Base-by-base conservation (phyloP, 768 basidiomycete species). In the Kondoa subrosea region DNA sequence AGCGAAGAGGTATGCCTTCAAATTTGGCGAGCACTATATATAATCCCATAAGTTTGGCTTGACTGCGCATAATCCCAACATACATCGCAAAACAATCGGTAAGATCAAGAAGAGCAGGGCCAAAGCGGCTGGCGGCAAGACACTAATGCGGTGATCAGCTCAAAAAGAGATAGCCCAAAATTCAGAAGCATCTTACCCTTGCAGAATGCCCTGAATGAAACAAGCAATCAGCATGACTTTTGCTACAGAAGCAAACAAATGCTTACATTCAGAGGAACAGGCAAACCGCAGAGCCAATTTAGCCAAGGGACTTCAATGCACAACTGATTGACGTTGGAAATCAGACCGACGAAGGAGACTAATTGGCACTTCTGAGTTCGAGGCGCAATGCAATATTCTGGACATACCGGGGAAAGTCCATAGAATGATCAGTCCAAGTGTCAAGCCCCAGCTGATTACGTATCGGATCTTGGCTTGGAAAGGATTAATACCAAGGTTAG, bases 331-430 rank as follows among this genome's bases (percentile, higher is more conserved):
- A 96, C 81, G 75, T 92, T 96, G 2, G 89, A 89, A 64, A 96
- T 77, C 27, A 83, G 74, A 82, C 91, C 92, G 72, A 97, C 84
- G 75, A 95, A 87, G 0, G 87, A 83, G 66, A 89, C 86, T 82
- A n/a, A n/a, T n/a, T n/a, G n/a, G n/a, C n/a, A n/a, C n/a, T n/a
- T n/a, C n/a, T n/a, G n/a, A n/a, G n/a, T n/a, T n/a, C n/a, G n/a
- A n/a, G n/a, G n/a, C n/a, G n/a, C n/a, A n/a, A n/a, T n/a, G n/a
- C n/a, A n/a, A n/a, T n/a, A n/a, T n/a, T n/a, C n/a, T n/a, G n/a
- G n/a, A n/a, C n/a, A n/a, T n/a, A n/a, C n/a, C n/a, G n/a, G 91
- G 91, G 77, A 93, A 81, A 0, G 89, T 81, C 91, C 91, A 96
- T 58, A 88, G 77, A 66, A 95, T 80, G 75, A 96, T 88, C 57